Evolutionary conservation across 768 basidiomycete species (phyloP).

Genomic region (Suillus decipiens): DNA sequence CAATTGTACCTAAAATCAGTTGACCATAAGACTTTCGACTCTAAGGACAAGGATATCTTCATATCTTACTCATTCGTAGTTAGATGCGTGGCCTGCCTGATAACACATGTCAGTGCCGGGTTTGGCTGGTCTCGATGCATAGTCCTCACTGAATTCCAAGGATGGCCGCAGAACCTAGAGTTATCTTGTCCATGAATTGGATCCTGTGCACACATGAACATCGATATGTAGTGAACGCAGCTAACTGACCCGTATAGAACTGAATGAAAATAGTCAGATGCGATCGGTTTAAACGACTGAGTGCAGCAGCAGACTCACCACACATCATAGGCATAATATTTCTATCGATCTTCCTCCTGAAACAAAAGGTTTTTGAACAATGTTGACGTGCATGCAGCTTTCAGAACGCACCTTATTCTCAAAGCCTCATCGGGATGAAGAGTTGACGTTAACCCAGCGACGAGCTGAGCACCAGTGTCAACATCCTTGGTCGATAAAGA

Average conservation of each 20-base stretch:
- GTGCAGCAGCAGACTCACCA: slow-evolving; percentile 39
- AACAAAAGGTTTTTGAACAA: not conserved
- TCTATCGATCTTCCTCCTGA: slow-evolving; percentile 56
- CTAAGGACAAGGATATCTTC: slow-evolving; percentile 20
- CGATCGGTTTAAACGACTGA: not conserved
- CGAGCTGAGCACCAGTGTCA: slow-evolving; percentile 59
- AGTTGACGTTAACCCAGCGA: slow-evolving; percentile 39
- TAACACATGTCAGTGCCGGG: not conserved
- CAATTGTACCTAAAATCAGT: slow-evolving; percentile 29
- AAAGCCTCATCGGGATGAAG: slow-evolving; percentile 51
- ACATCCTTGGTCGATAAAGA: slow-evolving; percentile 47
- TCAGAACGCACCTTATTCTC: slow-evolving; percentile 43
- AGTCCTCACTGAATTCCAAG: slow-evolving; percentile 58
- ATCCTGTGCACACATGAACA: no score
- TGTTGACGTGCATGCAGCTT: not conserved
- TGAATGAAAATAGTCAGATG: slow-evolving; percentile 21
- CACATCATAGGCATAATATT: slow-evolving; percentile 68
- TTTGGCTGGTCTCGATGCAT: not conserved
- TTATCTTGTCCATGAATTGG: slow-evolving; percentile 75
- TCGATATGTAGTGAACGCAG: no score
- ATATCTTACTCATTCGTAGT: slow-evolving; percentile 65
- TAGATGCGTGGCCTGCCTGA: slow-evolving; percentile 56
- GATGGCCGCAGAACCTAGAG: slow-evolving; percentile 60
- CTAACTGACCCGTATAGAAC: slow-evolving; percentile 50
- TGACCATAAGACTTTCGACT: not conserved